phyloP scores from a whole-genome alignment of 1,284 basidiomycete genomes.

The Moniliella sp. region DNA sequence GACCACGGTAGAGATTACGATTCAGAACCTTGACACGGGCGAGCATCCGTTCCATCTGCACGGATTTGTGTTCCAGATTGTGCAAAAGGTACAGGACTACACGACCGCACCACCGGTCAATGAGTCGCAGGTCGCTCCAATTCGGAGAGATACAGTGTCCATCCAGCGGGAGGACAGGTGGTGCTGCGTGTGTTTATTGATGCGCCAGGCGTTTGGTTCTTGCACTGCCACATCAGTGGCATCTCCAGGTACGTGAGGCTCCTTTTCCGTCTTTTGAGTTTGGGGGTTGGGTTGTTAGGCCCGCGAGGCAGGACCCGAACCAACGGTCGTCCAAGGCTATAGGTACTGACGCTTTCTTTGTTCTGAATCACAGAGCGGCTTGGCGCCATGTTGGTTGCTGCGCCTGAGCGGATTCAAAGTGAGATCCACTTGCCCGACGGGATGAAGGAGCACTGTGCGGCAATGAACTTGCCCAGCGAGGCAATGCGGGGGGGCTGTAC shows the following conservation, averaged over 20 bases:
- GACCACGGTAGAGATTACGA: conserved; percentile 57
- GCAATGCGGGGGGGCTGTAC: conserved; percentile 23
- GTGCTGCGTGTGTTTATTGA: conserved; percentile 52
- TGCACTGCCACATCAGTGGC: conserved; percentile 38
- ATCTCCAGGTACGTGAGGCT: too few species aligned
- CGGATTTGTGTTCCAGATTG: conserved; percentile 37
- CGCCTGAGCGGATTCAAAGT: conserved; percentile 43
- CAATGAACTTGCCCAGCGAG: conserved; percentile 40
- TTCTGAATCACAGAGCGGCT: too few species aligned
- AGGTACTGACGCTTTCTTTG: too few species aligned
- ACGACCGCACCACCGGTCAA: conserved; percentile 63
- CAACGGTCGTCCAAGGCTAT: too few species aligned
- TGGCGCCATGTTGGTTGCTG: conserved; percentile 56
- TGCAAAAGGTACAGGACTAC: conserved; percentile 50
- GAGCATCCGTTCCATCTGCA: conserved; percentile 43
- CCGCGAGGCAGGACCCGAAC: too few species aligned
- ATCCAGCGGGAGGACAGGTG: conserved; percentile 44
- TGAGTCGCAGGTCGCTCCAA: conserved; percentile 57
- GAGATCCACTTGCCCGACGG: conserved; percentile 38
- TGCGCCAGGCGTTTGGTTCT: conserved; percentile 57
- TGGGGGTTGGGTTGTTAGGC: too few species aligned
- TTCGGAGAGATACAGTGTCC: conserved; percentile 48
- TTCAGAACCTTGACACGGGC: conserved; percentile 56
- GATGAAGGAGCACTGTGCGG: conserved; percentile 51
- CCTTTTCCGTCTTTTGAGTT: too few species aligned